Evolutionary conservation across 257 asterid genomes (phyloP).

Genomic region (Ligustrum vulgare): DNA sequence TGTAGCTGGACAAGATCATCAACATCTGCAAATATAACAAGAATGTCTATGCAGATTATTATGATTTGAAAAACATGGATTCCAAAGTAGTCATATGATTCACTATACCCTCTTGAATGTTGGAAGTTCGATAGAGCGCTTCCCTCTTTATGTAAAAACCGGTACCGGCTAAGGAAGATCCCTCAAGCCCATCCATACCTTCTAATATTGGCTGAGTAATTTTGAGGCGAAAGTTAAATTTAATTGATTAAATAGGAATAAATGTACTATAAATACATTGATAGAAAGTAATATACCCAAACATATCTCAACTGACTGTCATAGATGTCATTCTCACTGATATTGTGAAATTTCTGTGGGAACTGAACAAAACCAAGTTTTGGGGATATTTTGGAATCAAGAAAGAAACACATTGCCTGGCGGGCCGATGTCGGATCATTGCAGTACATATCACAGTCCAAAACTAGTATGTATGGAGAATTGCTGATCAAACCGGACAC

Average conservation of each 20-base stretch:
- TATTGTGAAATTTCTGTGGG: slow-evolving; percentile 62
- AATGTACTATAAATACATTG: neutral
- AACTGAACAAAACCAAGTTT: slow-evolving; percentile 64
- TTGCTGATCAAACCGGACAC: slow-evolving; percentile 68
- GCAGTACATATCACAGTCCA: slow-evolving; percentile 63
- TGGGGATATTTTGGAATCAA: slow-evolving; percentile 41
- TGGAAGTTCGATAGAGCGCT: slow-evolving; percentile 41
- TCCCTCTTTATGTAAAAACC: slow-evolving; percentile 55
- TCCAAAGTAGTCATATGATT: neutral
- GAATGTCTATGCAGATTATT: neutral
- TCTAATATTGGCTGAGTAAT: slow-evolving; percentile 40
- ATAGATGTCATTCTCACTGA: slow-evolving; percentile 52
- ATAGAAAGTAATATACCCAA: slow-evolving; percentile 28
- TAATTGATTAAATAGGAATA: neutral
- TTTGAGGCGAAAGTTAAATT: neutral
- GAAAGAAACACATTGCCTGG: slow-evolving; percentile 56
- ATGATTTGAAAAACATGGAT: neutral
- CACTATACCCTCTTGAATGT: slow-evolving; percentile 26
- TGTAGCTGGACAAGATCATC: slow-evolving; percentile 45
- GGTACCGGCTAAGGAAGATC: slow-evolving; percentile 51
- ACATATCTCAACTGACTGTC: slow-evolving; percentile 30
- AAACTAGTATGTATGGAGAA: slow-evolving; percentile 56
- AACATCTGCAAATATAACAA: slow-evolving; percentile 24
- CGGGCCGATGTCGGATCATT: slow-evolving; percentile 51
- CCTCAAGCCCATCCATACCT: slow-evolving; percentile 59